phyloP scores from a whole-genome alignment of 1,284 basidiomycete species.

The Baeospora myosura region DNA sequence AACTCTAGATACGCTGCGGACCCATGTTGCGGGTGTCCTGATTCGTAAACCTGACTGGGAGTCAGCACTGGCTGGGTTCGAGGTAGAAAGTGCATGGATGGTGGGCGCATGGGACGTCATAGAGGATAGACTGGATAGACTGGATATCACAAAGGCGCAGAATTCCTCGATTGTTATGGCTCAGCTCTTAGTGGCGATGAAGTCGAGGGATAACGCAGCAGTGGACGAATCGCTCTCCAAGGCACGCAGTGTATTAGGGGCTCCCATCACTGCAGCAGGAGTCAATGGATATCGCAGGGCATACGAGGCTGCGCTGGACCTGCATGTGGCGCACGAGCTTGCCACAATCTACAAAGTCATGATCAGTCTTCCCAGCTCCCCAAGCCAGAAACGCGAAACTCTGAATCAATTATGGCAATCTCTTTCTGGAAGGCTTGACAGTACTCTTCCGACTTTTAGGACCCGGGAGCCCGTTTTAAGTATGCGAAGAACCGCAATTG shows the following conservation, averaged over 20 bases:
- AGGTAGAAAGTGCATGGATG: slow-evolving; percentile 94
- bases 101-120: slow-evolving; percentile 90
- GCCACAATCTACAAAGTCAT: slow-evolving; percentile 64
- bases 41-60: slow-evolving; percentile 86
- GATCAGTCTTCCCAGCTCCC: slow-evolving; percentile 24
- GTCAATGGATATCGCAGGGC: slow-evolving; percentile 76
- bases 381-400: slow-evolving; percentile 24
- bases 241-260: slow-evolving; percentile 76
- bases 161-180: slow-evolving; percentile 74
- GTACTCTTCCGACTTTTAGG: slow-evolving; percentile 88
- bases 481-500: slow-evolving; percentile 83
- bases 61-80: slow-evolving; percentile 70
- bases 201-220: slow-evolving; percentile 38
- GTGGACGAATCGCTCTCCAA: slow-evolving; percentile 49
- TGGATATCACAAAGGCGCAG: slow-evolving; percentile 43
- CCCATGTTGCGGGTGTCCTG: slow-evolving; percentile 90
- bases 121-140: too few species aligned
- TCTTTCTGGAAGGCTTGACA: slow-evolving; percentile 61
- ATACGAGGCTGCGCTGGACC: slow-evolving; percentile 81
- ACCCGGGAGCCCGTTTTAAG: slow-evolving; percentile 87
- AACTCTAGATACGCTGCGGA: slow-evolving; percentile 80
- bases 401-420: slow-evolving; percentile 37
- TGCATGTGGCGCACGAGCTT: slow-evolving; percentile 88
- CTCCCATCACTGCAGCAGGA: slow-evolving; percentile 76
- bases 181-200: slow-evolving; percentile 77